Conservation (phyloP, 306 rosid species). For the Vicia sativa region DNA sequence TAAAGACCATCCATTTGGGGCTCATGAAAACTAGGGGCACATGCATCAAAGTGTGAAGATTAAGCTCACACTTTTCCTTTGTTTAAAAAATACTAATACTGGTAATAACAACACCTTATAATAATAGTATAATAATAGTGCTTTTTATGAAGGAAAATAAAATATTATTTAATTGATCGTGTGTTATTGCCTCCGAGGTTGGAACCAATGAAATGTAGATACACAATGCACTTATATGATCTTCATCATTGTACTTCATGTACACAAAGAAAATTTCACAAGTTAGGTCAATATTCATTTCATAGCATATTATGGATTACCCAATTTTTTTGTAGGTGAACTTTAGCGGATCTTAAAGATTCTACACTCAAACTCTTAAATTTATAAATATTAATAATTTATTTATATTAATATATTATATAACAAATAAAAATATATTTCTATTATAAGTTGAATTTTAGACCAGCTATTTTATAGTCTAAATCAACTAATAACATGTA, state of each 20-base stretch:
- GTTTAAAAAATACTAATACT: neutral
- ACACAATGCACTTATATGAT: conserved; percentile 13
- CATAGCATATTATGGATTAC: neutral
- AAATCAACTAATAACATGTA: too few species aligned
- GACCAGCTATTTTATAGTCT: too few species aligned
- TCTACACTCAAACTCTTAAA: too few species aligned
- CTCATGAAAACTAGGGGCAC: conserved; percentile 21
- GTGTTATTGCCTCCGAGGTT: conserved; percentile 36
- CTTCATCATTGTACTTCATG: conserved; percentile 30
- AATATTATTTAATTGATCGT: neutral
- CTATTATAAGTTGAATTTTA: too few species aligned
- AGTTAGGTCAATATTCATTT: conserved; percentile 41
- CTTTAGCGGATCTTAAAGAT: neutral
- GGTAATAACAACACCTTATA: too few species aligned
- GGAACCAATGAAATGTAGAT: conserved; percentile 40
- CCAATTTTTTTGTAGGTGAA: conserved; percentile 21
- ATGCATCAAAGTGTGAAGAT: conserved; percentile 12
- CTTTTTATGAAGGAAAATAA: neutral
- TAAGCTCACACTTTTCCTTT: conserved; percentile 7
- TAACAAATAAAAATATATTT: too few species aligned
- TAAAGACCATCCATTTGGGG: conserved; percentile 31
- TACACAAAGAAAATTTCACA: neutral
- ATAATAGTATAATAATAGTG: neutral
- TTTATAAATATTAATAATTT: too few species aligned
- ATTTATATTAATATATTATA: too few species aligned